phyloP scores from a whole-genome alignment of 1,139 yeast genomes.

The Yamadazyma pseudoaaseri region DNA sequence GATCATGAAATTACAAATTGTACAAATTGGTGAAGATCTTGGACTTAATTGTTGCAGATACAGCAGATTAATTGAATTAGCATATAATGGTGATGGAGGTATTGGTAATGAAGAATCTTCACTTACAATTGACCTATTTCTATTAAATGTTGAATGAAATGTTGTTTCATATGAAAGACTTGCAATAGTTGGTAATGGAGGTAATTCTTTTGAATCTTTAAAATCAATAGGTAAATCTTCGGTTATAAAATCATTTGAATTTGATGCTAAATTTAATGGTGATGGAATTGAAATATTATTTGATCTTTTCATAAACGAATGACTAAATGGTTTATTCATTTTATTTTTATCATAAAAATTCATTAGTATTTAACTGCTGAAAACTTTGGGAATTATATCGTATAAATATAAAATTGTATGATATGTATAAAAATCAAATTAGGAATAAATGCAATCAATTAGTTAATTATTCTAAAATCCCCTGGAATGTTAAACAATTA shows the following conservation, averaged over 20 bases:
- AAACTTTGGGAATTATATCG: slow-evolving; percentile 1
- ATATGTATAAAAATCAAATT: neutral
- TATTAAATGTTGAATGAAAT: slow-evolving; percentile 1
- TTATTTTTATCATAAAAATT: neutral
- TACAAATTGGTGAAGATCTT: slow-evolving; percentile 17
- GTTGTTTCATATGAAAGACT: neutral
- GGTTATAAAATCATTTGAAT: slow-evolving; percentile 8
- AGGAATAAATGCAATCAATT: neutral
- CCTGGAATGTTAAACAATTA: slow-evolving; percentile 4
- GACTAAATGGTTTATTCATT: slow-evolving; percentile 6
- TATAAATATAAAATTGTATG: neutral
- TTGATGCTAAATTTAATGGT: slow-evolving; percentile 13
- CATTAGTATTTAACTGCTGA: neutral
- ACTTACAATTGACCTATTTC: neutral
- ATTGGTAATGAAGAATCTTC: slow-evolving; percentile 2
- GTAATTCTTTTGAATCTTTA: slow-evolving; percentile 5
- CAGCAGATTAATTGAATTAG: slow-evolving; percentile 2
- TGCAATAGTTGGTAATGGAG: slow-evolving; percentile 3
- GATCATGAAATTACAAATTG: slow-evolving; percentile 29
- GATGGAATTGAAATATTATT: slow-evolving; percentile 13
- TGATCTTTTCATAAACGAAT: slow-evolving; percentile 6
- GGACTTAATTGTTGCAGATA: slow-evolving; percentile 3
- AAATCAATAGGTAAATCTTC: slow-evolving; percentile 8
- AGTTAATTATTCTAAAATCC: too few species aligned
- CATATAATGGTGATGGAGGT: slow-evolving; percentile 5